Conservation (phyloP, 2,329 filamentous ascomycete genomes). For the Trichoderma aggressivum region DNA sequence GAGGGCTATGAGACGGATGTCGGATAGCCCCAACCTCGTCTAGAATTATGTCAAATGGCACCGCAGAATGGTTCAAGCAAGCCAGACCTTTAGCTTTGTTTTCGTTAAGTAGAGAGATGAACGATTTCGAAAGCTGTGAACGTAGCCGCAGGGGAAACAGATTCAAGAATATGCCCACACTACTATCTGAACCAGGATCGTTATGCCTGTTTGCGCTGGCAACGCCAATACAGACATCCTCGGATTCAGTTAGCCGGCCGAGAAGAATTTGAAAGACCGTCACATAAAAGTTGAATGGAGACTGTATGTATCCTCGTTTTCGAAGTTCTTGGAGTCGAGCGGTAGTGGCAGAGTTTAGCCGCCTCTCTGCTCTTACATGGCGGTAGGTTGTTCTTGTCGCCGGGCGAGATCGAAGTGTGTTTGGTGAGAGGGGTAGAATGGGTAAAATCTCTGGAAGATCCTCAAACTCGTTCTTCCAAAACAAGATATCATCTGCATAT, state of each 20-base stretch:
- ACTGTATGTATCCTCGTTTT: background rate
- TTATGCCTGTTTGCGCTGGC: constrained; percentile 43
- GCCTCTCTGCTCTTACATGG: background rate
- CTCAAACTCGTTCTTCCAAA: background rate
- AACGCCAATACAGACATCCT: constrained; percentile 47
- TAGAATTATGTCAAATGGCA: constrained; percentile 50
- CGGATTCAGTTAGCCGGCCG: background rate
- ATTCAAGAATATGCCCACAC: constrained; percentile 48
- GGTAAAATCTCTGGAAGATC: background rate
- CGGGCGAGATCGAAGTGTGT: background rate
- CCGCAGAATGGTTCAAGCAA: constrained; percentile 21
- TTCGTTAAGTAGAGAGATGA: background rate
- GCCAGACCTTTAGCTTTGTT: constrained; percentile 16
- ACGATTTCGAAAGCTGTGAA: background rate
- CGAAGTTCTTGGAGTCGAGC: background rate
- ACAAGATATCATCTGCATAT: background rate
- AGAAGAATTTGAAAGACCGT: background rate
- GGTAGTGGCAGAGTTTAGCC: background rate
- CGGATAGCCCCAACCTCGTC: constrained; percentile 40
- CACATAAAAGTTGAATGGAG: background rate
- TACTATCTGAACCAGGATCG: constrained; percentile 30
- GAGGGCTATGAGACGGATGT: constrained; percentile 38
- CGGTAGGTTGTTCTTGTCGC: background rate
- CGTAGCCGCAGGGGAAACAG: constrained; percentile 40
- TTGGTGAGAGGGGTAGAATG: background rate